Evolutionary conservation across 225 moss, liverwort and hornwort species (phyloP), one percentile per base, ranked within the genome.

Genomic region (Physcomitrellopsis africana): DNA sequence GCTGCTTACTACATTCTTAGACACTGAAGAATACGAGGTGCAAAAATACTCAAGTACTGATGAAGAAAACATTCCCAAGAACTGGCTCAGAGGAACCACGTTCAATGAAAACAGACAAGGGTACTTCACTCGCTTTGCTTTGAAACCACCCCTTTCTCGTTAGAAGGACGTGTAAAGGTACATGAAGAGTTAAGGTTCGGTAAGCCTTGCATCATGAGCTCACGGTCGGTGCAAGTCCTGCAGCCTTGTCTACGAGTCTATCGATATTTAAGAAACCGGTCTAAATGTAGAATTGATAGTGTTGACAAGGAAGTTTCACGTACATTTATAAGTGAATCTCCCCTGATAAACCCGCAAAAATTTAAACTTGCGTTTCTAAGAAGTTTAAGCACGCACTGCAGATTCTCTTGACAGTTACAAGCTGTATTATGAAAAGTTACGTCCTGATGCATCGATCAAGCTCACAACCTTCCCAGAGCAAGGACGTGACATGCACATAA

Each of bases 191-290:
- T 10, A 48, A 66, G 51, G 16, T 27, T 61, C 46, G 10, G 41
- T 19, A 46, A 60, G 37, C 59, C 65, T 73, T 51, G 51, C 22
- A 67, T 59, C 51, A 13, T 65, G 20, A 58, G 52, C 77, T 60
- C 65, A 42, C 19, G 47, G 59, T 47, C 47, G 62, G 46, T 37
- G 32, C 53, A 19, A 68, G 11, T 8, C 60, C 54, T 7, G 19
- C 61, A 82, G 42, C 47, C 37, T 16, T 22, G 29, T 65, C 69
- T 45, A 18, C 43, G 51, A 18, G 47, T 42, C 60, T 10, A 55
- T 71, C 19, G 27, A 20, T 60, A 51, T 12, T 58, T 32, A 48
- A 49, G 7, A 58, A 44, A 45, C 20, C 62, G 67, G 11, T 20
- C 11, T 7, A 26, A 46, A 1, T 10, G 24, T 49, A n/a, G 37